phyloP scores from a whole-genome alignment of 192 early-diverging fungal species.

The Linnemannia exigua region DNA sequence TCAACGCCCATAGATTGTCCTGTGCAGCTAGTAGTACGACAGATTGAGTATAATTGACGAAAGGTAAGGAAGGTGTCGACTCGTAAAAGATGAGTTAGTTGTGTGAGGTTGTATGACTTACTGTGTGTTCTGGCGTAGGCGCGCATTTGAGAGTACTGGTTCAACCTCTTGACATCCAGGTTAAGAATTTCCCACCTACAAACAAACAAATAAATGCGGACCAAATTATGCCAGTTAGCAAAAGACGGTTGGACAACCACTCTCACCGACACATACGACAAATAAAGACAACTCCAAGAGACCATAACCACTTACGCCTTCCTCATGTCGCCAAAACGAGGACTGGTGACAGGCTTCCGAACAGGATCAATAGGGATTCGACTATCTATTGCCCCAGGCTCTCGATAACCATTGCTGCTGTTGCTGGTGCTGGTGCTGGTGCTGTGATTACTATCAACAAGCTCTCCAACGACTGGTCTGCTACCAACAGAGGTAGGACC shows the following conservation, averaged over 20 bases:
- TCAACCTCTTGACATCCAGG: conserved; percentile 46
- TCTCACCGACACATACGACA: neutral
- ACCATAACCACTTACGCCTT: conserved; percentile 26
- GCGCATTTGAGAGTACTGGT: conserved; percentile 40
- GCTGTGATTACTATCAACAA: no score
- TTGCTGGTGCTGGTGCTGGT: no score
- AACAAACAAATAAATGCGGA: no score
- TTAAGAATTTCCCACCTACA: conserved; percentile 52
- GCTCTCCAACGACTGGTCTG: neutral
- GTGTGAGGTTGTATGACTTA: neutral
- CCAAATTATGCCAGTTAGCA: neutral
- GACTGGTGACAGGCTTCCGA: conserved; percentile 3
- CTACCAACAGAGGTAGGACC: neutral
- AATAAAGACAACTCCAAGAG: neutral
- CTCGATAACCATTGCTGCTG: neutral
- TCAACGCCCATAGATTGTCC: conserved; percentile 43
- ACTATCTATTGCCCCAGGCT: neutral
- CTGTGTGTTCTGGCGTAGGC: conserved; percentile 37
- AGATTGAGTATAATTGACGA: neutral
- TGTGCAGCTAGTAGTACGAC: conserved; percentile 11
- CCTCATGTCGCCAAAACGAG: conserved; percentile 41
- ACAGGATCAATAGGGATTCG: neutral
- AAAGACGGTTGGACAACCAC: no score
- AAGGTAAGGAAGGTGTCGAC: no score
- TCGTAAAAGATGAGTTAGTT: no score